A percentile compares a stretch with the other conserved stretches of the same genome.
These are phyloP conservation scores for Ophiocordyceps camponoti-floridani DNA, from an alignment of 2,329 filamentous ascomycete species.

Conservation along the genomic window DNA sequence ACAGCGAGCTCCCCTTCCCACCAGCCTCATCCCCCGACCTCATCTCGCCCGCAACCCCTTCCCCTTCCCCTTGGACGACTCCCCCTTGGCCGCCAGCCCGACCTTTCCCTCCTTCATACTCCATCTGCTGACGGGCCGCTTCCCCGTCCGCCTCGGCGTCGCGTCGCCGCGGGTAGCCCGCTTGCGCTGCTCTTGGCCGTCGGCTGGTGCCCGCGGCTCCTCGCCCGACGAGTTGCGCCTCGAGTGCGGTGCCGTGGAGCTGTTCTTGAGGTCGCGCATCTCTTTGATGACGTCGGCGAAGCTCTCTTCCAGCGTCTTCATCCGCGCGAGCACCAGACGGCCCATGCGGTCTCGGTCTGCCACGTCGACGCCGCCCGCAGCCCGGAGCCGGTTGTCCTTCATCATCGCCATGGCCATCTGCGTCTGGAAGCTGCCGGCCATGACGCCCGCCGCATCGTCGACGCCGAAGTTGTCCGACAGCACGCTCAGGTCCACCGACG, in stretches of 20 bases:
- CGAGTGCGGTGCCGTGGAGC: constrained; percentile 26
- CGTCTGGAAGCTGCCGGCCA: constrained; percentile 64
- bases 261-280: constrained; percentile 45
- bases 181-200: constrained; percentile 12
- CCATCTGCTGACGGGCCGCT: constrained; percentile 19
- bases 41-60: constrained; percentile 23
- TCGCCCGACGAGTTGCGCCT: constrained; percentile 33
- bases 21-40: constrained; percentile 12
- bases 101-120: constrained; percentile 23
- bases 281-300: constrained; percentile 76
- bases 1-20: constrained; percentile 25
- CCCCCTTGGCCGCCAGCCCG: constrained; percentile 7
- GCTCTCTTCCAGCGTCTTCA: constrained; percentile 85
- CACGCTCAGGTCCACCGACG: constrained; percentile 55
- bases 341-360: constrained; percentile 50
- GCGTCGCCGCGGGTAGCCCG: constrained; percentile 5
- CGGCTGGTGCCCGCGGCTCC: constrained; percentile 15
- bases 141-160: constrained; percentile 8
- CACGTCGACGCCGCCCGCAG: constrained; percentile 16
- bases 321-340: constrained; percentile 67
- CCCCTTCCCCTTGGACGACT: constrained; percentile 25
- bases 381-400: constrained; percentile 33
- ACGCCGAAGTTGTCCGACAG: constrained; percentile 50
- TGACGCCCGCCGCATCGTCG: constrained; percentile 40
- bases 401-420: constrained; percentile 61